Evolutionary conservation across 371 early-diverging fungal species (phyloP), one percentile per base, ranked within the genome.

Genomic region (Mortierella sp.): DNA sequence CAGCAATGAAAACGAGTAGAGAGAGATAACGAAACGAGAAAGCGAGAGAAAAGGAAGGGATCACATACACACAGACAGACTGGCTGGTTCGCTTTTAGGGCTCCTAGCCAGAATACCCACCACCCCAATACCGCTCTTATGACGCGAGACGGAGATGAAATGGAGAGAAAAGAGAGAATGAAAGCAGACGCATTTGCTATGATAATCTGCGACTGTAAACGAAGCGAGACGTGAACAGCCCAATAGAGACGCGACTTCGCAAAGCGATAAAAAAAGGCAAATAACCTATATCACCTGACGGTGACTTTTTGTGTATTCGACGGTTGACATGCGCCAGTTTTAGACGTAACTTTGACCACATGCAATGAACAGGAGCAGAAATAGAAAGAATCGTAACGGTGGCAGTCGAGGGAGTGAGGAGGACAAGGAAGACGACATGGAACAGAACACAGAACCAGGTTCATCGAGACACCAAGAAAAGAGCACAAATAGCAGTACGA

Each of bases 361-460:
- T 68, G 68, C 56, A 19, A 64, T 71, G 60, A 49, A 64, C 61
- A 71, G 56, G 64, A 59, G 60, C 60, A 55, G 50, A 52, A 50
- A 43, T 49, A 64, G 56, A 60, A 60, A 52, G 28, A 54, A 42
- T 41, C 28, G 28, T 17, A 54, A 34, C 23, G 37, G 39, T 12
- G 50, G 46, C 24, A 43, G 28, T 30, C 43, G 44, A 15, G 42
- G 44, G 5, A n/a, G 60, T 6, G 50, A 60, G 15, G 57, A 50
- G 28, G 44, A 31, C 44, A 26, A 49, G 11, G 32, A 43, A 3
- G 23, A 6, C 9, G 57, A 63, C 27, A 26, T 37, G n/a, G 60
- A 49, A 12, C 41, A 66, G 11, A 21, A 15, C 17, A n/a, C 8
- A 21, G 37, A 50, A 19, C 43, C 23, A 12, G 50, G 47, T 14